phyloP scores from a whole-genome alignment of 2,329 filamentous ascomycete species.

The Achaetomium macrosporum region DNA sequence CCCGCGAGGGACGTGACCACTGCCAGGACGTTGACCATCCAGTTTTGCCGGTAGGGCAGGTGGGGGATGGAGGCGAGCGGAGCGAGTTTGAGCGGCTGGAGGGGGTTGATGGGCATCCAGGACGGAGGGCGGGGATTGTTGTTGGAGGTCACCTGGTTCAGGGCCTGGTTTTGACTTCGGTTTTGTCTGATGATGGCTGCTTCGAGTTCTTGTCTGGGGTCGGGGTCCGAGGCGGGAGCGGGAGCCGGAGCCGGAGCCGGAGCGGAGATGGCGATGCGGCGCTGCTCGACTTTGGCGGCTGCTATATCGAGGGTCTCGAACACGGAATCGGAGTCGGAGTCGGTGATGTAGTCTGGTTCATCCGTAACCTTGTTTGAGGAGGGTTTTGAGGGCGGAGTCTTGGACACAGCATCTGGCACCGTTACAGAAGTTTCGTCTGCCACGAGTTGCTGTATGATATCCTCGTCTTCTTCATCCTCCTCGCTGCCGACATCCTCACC shows the following conservation, averaged over 20 bases:
- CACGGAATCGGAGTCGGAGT: conserved; percentile 23
- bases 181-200: conserved; percentile 2
- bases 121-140: conserved; percentile 28
- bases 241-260: too few relatives aligned
- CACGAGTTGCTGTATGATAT: background rate
- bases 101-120: conserved; percentile 37
- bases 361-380: conserved; percentile 20
- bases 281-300: conserved; percentile 11
- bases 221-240: background rate
- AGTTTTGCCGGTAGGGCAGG: conserved; percentile 53
- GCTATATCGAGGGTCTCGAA: conserved; percentile 20
- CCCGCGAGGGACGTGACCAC: conserved; percentile 43
- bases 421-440: background rate
- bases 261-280: conserved; percentile 2
- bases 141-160: background rate
- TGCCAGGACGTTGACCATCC: conserved; percentile 50
- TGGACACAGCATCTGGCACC: background rate
- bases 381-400: background rate
- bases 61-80: conserved; percentile 43
- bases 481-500: background rate
- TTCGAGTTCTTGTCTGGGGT: conserved; percentile 2
- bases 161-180: background rate
- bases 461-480: background rate
- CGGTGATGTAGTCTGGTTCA: conserved; percentile 6
- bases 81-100: conserved; percentile 46